Conservation (phyloP, 208 protist species). For the Leishmania amazonensis region DNA sequence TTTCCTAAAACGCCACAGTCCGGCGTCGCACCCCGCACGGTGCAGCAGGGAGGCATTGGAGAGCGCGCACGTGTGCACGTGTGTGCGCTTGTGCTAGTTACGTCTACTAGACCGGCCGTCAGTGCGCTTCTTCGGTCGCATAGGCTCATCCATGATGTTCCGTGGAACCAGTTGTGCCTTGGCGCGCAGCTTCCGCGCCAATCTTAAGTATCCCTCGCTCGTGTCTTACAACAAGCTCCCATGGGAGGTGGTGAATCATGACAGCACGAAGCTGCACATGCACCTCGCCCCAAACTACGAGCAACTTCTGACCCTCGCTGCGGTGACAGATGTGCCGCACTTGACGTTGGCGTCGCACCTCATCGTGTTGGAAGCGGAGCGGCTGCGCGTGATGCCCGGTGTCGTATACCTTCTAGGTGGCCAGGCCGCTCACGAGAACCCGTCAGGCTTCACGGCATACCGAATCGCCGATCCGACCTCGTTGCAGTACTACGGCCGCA, state of each 20-base stretch:
- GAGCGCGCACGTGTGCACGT: background rate
- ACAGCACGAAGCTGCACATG: slow-evolving; percentile 74
- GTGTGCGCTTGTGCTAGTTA: background rate
- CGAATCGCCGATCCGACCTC: slow-evolving; percentile 57
- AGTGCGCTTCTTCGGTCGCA: slow-evolving; percentile 6
- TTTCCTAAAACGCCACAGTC: background rate
- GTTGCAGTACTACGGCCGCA: slow-evolving; percentile 83
- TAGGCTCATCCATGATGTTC: slow-evolving; percentile 34
- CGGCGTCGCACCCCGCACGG: background rate
- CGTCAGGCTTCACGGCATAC: slow-evolving; percentile 55
- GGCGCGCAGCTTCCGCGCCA: slow-evolving; percentile 61
- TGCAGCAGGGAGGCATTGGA: background rate
- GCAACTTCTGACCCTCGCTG: slow-evolving; percentile 77
- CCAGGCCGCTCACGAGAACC: slow-evolving; percentile 14
- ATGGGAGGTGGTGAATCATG: slow-evolving; percentile 83
- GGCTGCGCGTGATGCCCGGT: slow-evolving; percentile 74
- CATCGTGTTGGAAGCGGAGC: slow-evolving; percentile 43
- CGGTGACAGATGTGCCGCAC: slow-evolving; percentile 54
- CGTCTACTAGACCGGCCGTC: background rate
- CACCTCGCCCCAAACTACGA: slow-evolving; percentile 82
- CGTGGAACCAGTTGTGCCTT: slow-evolving; percentile 24
- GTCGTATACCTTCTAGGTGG: slow-evolving; percentile 65
- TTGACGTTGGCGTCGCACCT: slow-evolving; percentile 47
- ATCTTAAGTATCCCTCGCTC: slow-evolving; percentile 83
- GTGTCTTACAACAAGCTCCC: slow-evolving; percentile 92